These are phyloP conservation scores for Penicillium pulvis DNA, from an alignment of 495 filamentous ascomycete species.

Conservation along the genomic window DNA sequence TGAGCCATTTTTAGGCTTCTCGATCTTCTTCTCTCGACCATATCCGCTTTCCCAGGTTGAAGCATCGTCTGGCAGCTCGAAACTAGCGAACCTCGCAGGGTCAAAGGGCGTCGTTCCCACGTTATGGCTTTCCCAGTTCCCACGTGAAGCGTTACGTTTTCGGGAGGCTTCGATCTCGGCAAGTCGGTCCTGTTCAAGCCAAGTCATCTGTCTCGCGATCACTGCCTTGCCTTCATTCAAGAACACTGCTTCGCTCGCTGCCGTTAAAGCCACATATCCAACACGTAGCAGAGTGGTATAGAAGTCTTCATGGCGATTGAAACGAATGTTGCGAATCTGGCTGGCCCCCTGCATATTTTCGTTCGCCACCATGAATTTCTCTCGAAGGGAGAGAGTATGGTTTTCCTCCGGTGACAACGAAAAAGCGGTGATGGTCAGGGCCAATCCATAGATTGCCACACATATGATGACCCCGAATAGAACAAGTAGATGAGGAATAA, in stretches of 20 bases:
- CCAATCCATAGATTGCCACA: constrained; percentile 70
- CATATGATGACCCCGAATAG: constrained; percentile 76
- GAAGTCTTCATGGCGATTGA: constrained; percentile 89
- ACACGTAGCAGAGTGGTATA: constrained; percentile 85
- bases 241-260: constrained; percentile 94
- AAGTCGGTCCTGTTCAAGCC: constrained; percentile 86
- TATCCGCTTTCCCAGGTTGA: constrained; percentile 63
- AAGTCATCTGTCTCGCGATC: constrained; percentile 75
- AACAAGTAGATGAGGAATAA: constrained; percentile 88
- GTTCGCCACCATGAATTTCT: constrained; percentile 66
- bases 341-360: constrained; percentile 91
- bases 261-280: constrained; percentile 84
- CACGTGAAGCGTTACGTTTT: constrained; percentile 21
- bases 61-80: constrained; percentile 36
- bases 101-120: constrained; percentile 32
- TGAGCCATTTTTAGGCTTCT: constrained; percentile 50
- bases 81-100: constrained; percentile 31
- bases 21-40: constrained; percentile 60
- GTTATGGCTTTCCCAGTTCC: constrained; percentile 32
- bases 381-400: constrained; percentile 43
- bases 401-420: constrained; percentile 55
- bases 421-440: constrained; percentile 73
- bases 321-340: constrained; percentile 73
- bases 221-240: constrained; percentile 85
- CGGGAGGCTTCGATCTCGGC: constrained; percentile 55